These are phyloP conservation scores for Aciculosporium take DNA, from an alignment of 2,329 filamentous ascomycete genomes.

Conservation along the genomic window DNA sequence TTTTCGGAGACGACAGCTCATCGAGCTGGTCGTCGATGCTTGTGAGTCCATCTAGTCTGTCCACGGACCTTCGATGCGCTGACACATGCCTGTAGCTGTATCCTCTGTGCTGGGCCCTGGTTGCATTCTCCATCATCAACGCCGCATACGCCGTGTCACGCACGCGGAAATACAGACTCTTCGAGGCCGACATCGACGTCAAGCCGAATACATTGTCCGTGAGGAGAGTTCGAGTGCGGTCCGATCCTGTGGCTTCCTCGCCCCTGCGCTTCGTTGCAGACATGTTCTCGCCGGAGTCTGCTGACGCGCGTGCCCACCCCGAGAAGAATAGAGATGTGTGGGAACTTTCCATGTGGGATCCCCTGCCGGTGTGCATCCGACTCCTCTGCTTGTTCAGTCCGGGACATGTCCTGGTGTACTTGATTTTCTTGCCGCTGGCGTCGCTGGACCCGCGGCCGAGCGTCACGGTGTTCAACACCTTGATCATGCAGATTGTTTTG, in stretches of 20 bases:
- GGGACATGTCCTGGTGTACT: slow-evolving; percentile 81
- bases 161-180: slow-evolving; percentile 77
- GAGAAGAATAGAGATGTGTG: slow-evolving; percentile 77
- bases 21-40: slow-evolving; percentile 49
- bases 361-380: slow-evolving; percentile 65
- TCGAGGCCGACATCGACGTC: slow-evolving; percentile 70
- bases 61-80: neutral
- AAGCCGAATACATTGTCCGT: slow-evolving; percentile 70
- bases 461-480: slow-evolving; percentile 68
- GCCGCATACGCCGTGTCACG: slow-evolving; percentile 69
- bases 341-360: slow-evolving; percentile 91
- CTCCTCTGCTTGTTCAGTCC: slow-evolving; percentile 88
- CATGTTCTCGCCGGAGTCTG: slow-evolving; percentile 52
- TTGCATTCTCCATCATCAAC: slow-evolving; percentile 55
- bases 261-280: slow-evolving; percentile 62
- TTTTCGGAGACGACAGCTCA: slow-evolving; percentile 62
- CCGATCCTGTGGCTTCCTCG: slow-evolving; percentile 62
- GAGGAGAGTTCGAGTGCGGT: slow-evolving; percentile 75
- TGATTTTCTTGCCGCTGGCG: slow-evolving; percentile 68
- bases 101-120: slow-evolving; percentile 56
- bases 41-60: slow-evolving; percentile 23
- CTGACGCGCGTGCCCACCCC: slow-evolving; percentile 73
- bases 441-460: slow-evolving; percentile 68
- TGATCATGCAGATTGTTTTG: slow-evolving; percentile 62
- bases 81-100: slow-evolving; percentile 35